These are phyloP conservation scores for Fusarium poae DNA, from an alignment of 2,329 filamentous ascomycete species.

Conservation along the genomic window DNA sequence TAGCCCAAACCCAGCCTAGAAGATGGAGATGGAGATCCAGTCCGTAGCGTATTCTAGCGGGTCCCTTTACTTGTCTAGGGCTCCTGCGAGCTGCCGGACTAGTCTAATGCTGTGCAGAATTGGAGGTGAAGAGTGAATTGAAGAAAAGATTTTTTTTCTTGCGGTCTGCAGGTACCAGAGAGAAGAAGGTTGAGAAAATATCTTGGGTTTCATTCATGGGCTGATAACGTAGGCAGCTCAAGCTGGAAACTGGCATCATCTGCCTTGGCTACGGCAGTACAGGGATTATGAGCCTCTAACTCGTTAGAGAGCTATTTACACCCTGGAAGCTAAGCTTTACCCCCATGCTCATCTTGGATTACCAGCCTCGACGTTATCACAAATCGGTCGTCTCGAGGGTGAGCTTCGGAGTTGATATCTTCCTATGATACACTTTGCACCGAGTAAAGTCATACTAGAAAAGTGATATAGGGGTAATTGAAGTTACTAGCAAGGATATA, in stretches of 20 bases:
- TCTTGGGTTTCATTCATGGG: conserved; percentile 27
- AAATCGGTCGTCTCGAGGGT: conserved; percentile 3
- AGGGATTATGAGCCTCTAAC: conserved; percentile 37
- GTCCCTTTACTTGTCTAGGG: conserved; percentile 42
- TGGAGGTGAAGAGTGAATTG: conserved; percentile 19
- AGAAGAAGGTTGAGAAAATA: conserved; percentile 25
- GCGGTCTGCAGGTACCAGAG: conserved; percentile 25
- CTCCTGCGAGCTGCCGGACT: conserved; percentile 46
- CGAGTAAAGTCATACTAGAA: conserved; percentile 28
- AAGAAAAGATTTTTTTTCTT: conserved; percentile 28
- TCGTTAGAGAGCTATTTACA: conserved; percentile 18
- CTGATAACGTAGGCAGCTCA: conserved; percentile 9
- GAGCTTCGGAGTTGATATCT: conserved; percentile 25
- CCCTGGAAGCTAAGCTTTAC: conserved; percentile 18
- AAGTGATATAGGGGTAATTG: conserved; percentile 20
- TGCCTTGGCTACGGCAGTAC: conserved; percentile 17
- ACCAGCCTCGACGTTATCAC: conserved; percentile 33
- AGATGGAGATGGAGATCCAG: conserved; percentile 4
- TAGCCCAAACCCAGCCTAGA: conserved; percentile 1
- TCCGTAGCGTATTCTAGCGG: conserved; percentile 28
- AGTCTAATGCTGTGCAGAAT: conserved; percentile 56
- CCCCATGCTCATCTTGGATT: conserved; percentile 27
- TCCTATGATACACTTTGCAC: conserved; percentile 23
- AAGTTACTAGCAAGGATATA: conserved; percentile 36
- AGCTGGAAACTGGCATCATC: conserved; percentile 26